phyloP scores from a whole-genome alignment of 768 basidiomycete genomes.

The Mycena capillaripes region DNA sequence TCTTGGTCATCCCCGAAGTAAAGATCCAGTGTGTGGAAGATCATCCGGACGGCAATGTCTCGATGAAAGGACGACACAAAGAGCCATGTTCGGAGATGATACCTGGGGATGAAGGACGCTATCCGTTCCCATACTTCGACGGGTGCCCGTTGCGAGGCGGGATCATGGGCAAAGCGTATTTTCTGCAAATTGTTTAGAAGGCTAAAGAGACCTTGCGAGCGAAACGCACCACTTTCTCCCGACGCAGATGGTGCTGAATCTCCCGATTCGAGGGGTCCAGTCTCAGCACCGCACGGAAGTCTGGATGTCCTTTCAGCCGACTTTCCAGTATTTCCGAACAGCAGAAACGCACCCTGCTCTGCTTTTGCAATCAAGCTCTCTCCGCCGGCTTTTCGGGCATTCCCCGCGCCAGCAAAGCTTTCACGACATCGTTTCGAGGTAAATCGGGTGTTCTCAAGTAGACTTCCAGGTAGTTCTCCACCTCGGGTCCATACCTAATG shows the following conservation, averaged over 20 bases:
- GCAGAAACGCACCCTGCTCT: constrained; percentile 63
- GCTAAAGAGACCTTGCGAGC: neutral
- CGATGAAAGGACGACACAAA: constrained; percentile 75
- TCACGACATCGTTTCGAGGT: constrained; percentile 62
- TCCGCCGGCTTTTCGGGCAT: constrained; percentile 68
- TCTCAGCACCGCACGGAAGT: constrained; percentile 71
- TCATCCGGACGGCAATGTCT: constrained; percentile 72
- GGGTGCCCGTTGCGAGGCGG: constrained; percentile 73
- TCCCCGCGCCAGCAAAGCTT: constrained; percentile 72
- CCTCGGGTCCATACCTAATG: constrained; percentile 71
- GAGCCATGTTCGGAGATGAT: constrained; percentile 79
- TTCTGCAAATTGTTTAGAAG: constrained; percentile 43
- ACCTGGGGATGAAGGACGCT: constrained; percentile 71
- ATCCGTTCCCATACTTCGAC: constrained; percentile 79
- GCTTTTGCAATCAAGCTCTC: constrained; percentile 70
- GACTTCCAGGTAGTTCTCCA: constrained; percentile 76
- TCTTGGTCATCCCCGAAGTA: constrained; percentile 74
- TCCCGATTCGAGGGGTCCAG: constrained; percentile 73
- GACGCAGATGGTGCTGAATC: constrained; percentile 63
- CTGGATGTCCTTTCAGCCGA: constrained; percentile 47
- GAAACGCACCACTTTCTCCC: constrained; percentile 60
- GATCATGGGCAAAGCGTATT: constrained; percentile 66
- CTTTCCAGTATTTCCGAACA: neutral
- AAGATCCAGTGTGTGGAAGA: constrained; percentile 77
- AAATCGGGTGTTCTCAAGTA: constrained; percentile 74